Conservation (phyloP, 345 rosid species). For the Arabidopsis thaliana region TAIR10.1 NC_003070.9:5724001-5724500, state of each 20-base stretch:
- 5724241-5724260: slow-evolving; percentile 90
- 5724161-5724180: slow-evolving; percentile 87
- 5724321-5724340: slow-evolving; percentile 81
- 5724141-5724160: slow-evolving; percentile 84
- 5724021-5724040: slow-evolving; percentile 86
- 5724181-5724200: slow-evolving; percentile 95
- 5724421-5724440: slow-evolving; percentile 46
- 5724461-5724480: slow-evolving; percentile 91
- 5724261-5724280: slow-evolving; percentile 77
- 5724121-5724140: slow-evolving; percentile 54
- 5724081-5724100: slow-evolving; percentile 11
- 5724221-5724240: slow-evolving; percentile 83
- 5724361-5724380: background rate
- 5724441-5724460: slow-evolving; percentile 90
- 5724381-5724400: slow-evolving; percentile 13
- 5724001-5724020: slow-evolving; percentile 89
- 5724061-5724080: background rate
- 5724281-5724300: slow-evolving; percentile 95
- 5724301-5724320: slow-evolving; percentile 89
- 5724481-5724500: slow-evolving; percentile 78
- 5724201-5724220: slow-evolving; percentile 75
- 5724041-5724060: background rate
- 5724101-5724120: slow-evolving; percentile 2
- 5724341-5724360: slow-evolving; percentile 55
- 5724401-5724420: slow-evolving; percentile 8